These are phyloP conservation scores for Begonia fuchsioides DNA, from an alignment of 306 rosid genomes.

Conservation along the genomic window DNA sequence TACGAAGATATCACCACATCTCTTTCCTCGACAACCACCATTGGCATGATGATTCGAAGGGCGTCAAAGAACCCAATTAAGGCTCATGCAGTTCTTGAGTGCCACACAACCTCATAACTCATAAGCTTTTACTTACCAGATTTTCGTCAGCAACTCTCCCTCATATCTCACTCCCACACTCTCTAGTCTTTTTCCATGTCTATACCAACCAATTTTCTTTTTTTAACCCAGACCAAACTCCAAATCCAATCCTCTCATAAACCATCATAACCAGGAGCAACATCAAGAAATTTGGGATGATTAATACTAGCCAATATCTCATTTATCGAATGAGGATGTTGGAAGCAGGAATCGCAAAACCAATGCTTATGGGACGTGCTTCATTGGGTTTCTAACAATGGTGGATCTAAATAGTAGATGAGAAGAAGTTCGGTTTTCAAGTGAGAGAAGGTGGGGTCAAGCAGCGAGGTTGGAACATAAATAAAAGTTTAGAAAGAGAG, in stretches of 20 bases:
- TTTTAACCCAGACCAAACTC: too few species aligned
- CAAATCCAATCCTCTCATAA: slow-evolving; percentile 33
- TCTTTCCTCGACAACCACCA: too few species aligned
- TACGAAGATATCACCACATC: too few species aligned
- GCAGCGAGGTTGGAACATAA: slow-evolving; percentile 60
- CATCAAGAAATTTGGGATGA: slow-evolving; percentile 29
- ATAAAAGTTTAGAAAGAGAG: slow-evolving; percentile 22
- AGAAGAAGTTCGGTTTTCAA: slow-evolving; percentile 52
- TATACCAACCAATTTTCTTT: too few species aligned
- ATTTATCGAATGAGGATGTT: slow-evolving; percentile 34
- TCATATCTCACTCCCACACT: too few species aligned
- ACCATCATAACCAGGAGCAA: slow-evolving; percentile 17
- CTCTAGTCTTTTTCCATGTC: too few species aligned
- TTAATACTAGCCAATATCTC: neutral
- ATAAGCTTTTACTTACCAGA: too few species aligned
- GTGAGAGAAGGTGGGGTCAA: slow-evolving; percentile 54
- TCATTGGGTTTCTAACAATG: slow-evolving; percentile 36
- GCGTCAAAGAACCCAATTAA: too few species aligned
- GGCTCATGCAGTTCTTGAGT: too few species aligned
- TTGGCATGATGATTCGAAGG: too few species aligned
- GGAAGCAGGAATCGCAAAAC: slow-evolving; percentile 37
- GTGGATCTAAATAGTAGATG: slow-evolving; percentile 13
- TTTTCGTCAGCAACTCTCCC: too few species aligned
- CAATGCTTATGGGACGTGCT: slow-evolving; percentile 65
- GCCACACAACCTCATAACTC: too few species aligned